Percentiles rank a stretch among this genome's conserved stretches.
phyloP scores from a whole-genome alignment of 768 basidiomycete genomes.

The Boletus vinaceobasis region DNA sequence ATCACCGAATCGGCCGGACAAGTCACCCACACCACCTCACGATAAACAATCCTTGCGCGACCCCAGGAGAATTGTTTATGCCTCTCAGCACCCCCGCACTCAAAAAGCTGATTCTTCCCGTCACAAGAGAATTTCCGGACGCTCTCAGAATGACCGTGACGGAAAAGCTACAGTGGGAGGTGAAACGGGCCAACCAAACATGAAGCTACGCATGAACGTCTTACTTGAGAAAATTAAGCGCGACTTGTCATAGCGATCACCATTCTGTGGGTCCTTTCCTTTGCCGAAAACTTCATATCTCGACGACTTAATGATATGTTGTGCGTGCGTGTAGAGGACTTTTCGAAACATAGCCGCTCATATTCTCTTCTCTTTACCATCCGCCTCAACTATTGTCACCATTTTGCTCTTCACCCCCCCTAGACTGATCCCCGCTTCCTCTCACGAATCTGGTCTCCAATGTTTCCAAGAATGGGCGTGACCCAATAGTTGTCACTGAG shows the following conservation, averaged over 20 bases:
- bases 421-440: conserved; percentile 34
- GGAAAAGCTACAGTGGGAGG: conserved; percentile 29
- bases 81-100: conserved; percentile 52
- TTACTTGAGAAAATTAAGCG: conserved; percentile 85
- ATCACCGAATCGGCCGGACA: conserved; percentile 1
- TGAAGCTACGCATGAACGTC: conserved; percentile 84
- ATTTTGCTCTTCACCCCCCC: conserved; percentile 25
- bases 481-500: conserved; percentile 50
- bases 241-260: conserved; percentile 38
- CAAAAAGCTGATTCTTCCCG: conserved; percentile 47
- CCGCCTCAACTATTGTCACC: conserved; percentile 38
- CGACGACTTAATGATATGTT: conserved; percentile 1
- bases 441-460: conserved; percentile 65
- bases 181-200: conserved; percentile 55
- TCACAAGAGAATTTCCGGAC: conserved; percentile 21
- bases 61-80: conserved; percentile 61
- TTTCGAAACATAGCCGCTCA: conserved; percentile 22
- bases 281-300: neutral
- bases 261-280: conserved; percentile 1
- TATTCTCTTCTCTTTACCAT: conserved; percentile 58
- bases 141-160: conserved; percentile 18
- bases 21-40: conserved; percentile 4
- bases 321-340: neutral
- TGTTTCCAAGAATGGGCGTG: conserved; percentile 51
- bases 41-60: conserved; percentile 48